Evolutionary conservation across 371 early-diverging fungal genomes (phyloP), one percentile per base, ranked within the genome.

Genomic region (Lichtheimia hyalospora): DNA sequence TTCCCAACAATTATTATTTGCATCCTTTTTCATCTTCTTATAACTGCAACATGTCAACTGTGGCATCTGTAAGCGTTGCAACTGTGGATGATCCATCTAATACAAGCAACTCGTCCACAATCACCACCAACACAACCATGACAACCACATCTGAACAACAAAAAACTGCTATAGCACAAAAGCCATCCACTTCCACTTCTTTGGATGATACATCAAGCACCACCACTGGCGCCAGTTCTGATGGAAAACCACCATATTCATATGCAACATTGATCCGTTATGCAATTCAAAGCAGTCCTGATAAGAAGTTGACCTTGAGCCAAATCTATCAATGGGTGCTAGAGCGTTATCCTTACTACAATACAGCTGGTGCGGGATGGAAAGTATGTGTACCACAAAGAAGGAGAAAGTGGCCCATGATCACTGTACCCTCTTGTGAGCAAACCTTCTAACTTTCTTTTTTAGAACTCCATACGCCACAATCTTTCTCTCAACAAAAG

Each of bases 391-490:
- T 24, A 52, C 13, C 54, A 54, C 24, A 34, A 34, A 34, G 34
- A 34, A 34, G 34, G 34, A 34, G 34, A 34, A 8, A 34, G 10
- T 34, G 34, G 34, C 34, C 34, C n/a, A 54, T 54, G 18, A 54
- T 20, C 51, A 15, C 8, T 20, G 15, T 52, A 20, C 24, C 23
- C 15, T 40, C 10, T 41, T 24, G 14, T 14, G 24, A 23, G 39
- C 52, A 23, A 24, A 25, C 25, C 16, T 14, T 52, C 7, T 18
- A 49, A 40, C 21, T 54, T 13, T 40, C 41, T 41, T 52, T 48
- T 49, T 18, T 78, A 95, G 87, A 99, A 99, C 74, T 97, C 97
- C 2, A 95, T 99, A 52, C 89, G 99, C 46, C 99, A 99, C 80
- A 99, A 99, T 71, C 84, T 99, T 28, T 95, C 96, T 4, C 83